Base-by-base conservation (phyloP, 352 stramenopile species). In the Pythium folliculosum region DNA sequence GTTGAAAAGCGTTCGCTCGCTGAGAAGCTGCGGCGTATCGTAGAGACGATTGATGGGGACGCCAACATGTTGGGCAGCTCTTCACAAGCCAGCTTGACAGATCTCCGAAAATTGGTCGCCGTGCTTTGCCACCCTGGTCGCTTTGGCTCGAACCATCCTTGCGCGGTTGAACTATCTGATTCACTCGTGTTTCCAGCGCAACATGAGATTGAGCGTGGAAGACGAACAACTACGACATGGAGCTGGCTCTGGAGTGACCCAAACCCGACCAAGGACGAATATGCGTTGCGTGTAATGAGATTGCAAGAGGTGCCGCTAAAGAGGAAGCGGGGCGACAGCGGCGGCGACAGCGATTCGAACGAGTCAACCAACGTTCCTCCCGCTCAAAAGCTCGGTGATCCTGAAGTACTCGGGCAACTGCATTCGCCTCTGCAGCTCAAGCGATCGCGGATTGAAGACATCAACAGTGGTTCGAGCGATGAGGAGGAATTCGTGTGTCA, bases 401-500 rank as follows among this genome's bases (percentile, higher is more conserved):
- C 21, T 8, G 53, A 10, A 22, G n/a, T 49, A 9, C 35, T 8
- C 5, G 38, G 22, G 40, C 35, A 40, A 32, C 14, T 60, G 2
- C n/a, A 23, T 35, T 60, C 53, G 1, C 43, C 55, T 51, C 43
- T 40, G 22, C 38, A 25, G 27, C 22, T 44, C 23, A 62, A 51
- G 40, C 22, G 40, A 27, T 6, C 17, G 43, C 22, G 43, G 23
- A 44, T 62, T 27, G 25, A 52, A 27, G 45, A 53, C 23, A 16
- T 23, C 2, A 27, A 38, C n/a, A 43, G 17, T 27, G 9, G 21
- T 38, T 65, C 58, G 32, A 65, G 47, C 17, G 58, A 57, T 40
- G 58, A 65, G 25, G 47, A 65, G 27, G 58, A 65, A 48, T 65
- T 57, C 8, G 22, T 30, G 5, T 65, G 58, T 32, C 21, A 58